Evolutionary conservation across 805 yeast species (phyloP), one percentile per base, ranked within the genome.

Genomic region (Metschnikowia aberdeeniae): DNA sequence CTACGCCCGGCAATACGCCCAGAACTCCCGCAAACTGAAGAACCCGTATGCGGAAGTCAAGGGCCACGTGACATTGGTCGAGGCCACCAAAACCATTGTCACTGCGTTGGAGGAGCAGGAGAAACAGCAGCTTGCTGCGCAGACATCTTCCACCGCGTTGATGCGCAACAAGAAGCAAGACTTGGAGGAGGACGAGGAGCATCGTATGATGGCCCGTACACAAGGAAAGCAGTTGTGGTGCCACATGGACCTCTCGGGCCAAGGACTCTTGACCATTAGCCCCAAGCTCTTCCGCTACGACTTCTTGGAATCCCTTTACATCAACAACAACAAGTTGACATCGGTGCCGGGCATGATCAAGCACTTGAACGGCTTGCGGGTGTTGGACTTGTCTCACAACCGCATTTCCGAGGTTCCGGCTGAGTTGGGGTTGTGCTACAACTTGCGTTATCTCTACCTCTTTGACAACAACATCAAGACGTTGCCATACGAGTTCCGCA

Each of bases 151-250:
- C 7, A 49, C 60, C 3, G 66, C 67, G 3, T 64, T 72, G 49
- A 66, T 72, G 54, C 67, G 67, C 46, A 69, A 72, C 54, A 72
- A 72, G 59, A 72, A 72, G 46, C 56, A 64, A n/a, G 71, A 74
- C 37, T 69, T 73, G 48, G 86, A 82, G 52, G 87, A 84, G 56
- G 73, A 69, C 39, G 84, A 82, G 59, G 82, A 79, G 56, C 81
- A 82, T 61, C 69, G 85, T 63, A 76, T 81, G 68, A 74, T 82
- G 64, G 66, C 73, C 31, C 75, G 74, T 50, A 76, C 80, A 24
- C 73, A 75, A 59, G 81, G 85, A 31, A 84, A 82, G 48, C 97
- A 90, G 67, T 76, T 86, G 60, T 93, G 99, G 99, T 86, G 95
- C 43, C 92, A 90, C 5, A 71, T 93, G 53, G 99, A 93, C 68